A percentile compares a stretch with the other conserved stretches of the same genome.
phyloP scores from a whole-genome alignment of 768 basidiomycete genomes.

The Dacryopinax primogenitus region DNA sequence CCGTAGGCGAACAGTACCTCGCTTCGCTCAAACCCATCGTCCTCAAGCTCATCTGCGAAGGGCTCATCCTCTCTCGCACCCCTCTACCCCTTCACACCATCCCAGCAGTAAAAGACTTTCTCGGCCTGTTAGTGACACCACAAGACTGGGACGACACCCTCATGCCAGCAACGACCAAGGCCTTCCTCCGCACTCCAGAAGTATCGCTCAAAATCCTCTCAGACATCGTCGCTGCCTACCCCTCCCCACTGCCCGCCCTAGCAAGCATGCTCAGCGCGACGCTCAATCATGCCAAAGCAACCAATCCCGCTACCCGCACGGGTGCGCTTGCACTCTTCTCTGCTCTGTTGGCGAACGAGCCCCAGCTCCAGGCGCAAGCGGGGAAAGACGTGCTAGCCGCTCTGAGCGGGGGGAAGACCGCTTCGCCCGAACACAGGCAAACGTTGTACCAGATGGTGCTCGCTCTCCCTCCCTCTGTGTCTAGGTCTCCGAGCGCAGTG shows the following conservation, averaged over 20 bases:
- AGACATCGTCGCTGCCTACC: slow-evolving; percentile 45
- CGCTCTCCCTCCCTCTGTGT: slow-evolving; percentile 36
- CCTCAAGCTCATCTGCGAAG: slow-evolving; percentile 1
- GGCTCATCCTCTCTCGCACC: slow-evolving; percentile 10
- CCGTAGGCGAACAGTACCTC: not conserved
- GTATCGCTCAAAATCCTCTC: slow-evolving; percentile 49
- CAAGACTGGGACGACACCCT: slow-evolving; percentile 43
- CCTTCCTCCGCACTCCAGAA: slow-evolving; percentile 71
- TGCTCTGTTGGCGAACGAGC: slow-evolving; percentile 25
- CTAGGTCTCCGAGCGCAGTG: slow-evolving; percentile 37
- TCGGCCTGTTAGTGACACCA: slow-evolving; percentile 37
- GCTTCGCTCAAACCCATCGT: not conserved
- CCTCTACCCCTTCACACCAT: not conserved
- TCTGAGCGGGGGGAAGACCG: slow-evolving; percentile 71
- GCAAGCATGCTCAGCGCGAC: slow-evolving; percentile 42
- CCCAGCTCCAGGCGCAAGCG: slow-evolving; percentile 27
- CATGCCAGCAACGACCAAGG: slow-evolving; percentile 66
- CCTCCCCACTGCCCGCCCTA: slow-evolving; percentile 37
- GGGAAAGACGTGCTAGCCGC: slow-evolving; percentile 57
- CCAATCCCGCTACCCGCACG: slow-evolving; percentile 46
- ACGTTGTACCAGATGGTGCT: slow-evolving; percentile 69
- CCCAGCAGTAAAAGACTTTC: slow-evolving; percentile 42
- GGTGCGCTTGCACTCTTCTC: slow-evolving; percentile 48
- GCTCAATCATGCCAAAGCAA: slow-evolving; percentile 62
- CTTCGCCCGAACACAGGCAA: slow-evolving; percentile 73